Conservation (phyloP, 139 green algal species). For the Chlorella sorokiniana region DNA sequence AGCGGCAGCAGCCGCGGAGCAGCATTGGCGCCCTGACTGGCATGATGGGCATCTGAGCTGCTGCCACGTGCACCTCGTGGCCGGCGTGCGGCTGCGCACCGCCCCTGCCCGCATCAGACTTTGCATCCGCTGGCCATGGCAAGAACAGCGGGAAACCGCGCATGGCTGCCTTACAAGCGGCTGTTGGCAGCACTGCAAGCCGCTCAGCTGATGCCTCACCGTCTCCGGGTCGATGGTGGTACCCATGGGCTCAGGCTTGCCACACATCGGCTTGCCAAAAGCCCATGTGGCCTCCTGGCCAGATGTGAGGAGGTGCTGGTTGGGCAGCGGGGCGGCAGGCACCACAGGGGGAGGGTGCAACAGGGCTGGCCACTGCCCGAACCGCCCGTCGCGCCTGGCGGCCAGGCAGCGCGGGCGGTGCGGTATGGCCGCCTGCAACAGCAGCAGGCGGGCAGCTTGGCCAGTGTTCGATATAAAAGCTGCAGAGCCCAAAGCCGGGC, state of each 20-base stretch:
- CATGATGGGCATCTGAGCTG: no score
- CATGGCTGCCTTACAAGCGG: no score
- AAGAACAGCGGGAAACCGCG: no score
- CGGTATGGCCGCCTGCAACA: not conserved
- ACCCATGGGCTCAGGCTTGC: conserved; percentile 47
- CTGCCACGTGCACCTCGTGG: no score
- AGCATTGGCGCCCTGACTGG: no score
- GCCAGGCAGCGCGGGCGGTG: not conserved
- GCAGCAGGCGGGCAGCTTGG: not conserved
- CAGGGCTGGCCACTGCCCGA: not conserved
- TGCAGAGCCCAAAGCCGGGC: not conserved
- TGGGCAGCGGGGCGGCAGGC: not conserved
- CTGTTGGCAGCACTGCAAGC: no score
- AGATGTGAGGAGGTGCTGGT: conserved; percentile 20
- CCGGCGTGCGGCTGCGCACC: no score
- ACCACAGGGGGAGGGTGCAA: not conserved
- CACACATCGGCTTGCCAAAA: conserved; percentile 43
- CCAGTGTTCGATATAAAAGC: not conserved
- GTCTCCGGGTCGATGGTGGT: conserved; percentile 40
- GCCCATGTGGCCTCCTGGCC: conserved; percentile 26
- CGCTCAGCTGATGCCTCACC: conserved; percentile 25
- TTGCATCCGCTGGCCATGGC: no score
- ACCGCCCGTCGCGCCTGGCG: not conserved
- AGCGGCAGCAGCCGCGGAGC: not conserved
- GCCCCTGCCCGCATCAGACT: no score